Base-by-base conservation (phyloP, 1,284 basidiomycete genomes). In the Ceratorhiza oryzae-sativae region DNA sequence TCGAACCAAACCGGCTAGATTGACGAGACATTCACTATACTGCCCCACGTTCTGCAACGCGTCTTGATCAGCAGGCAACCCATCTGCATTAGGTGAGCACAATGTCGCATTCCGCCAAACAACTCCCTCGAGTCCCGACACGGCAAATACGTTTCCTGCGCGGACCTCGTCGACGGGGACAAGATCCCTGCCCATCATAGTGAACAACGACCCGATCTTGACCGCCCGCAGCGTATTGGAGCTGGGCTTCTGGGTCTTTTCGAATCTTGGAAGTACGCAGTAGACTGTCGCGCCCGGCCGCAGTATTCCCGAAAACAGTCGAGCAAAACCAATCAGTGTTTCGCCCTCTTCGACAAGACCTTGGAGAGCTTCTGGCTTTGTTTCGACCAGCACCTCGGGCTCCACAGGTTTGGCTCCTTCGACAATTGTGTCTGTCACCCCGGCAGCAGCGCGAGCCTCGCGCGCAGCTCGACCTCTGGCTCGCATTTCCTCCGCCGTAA, bases 131-230 rank as follows among this genome's bases (percentile, higher is more conserved):
- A 99, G 80, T 0, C 97, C 97, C 71, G 86, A 90, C 73, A 98
- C 88, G 1, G 96, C 97, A 77, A 98, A 99, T 1, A 97, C 93
- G 78, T 98, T 97, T 12, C 97, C 97, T 0, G 97, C 96, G n/a
- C 86, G 87, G 0, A 99, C 95, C 74, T 85, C 85, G 49, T 92
- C 84, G 2, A 98, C 94, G 0, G 90, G 85, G 0, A 94, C 88
- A 20, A 99, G 85, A 78, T 98, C 96, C 46, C 94, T 85, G 2
- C 97, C 97, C 97, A 99, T 99, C 93, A 99, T 98, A 76, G 93
- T 89, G 82, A 98, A 99, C 70, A 99, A 81, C 5, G 90, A 90
- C n/a, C 65, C 65, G 34, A 68, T 25, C 34, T 68, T 68, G 51
- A 68, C 53, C 23, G 41, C 30, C 2, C 65, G 65, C 39, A 68